Evolutionary conservation across 768 basidiomycete genomes (phyloP).

Genomic region (Kwoniella dendrophila): DNA sequence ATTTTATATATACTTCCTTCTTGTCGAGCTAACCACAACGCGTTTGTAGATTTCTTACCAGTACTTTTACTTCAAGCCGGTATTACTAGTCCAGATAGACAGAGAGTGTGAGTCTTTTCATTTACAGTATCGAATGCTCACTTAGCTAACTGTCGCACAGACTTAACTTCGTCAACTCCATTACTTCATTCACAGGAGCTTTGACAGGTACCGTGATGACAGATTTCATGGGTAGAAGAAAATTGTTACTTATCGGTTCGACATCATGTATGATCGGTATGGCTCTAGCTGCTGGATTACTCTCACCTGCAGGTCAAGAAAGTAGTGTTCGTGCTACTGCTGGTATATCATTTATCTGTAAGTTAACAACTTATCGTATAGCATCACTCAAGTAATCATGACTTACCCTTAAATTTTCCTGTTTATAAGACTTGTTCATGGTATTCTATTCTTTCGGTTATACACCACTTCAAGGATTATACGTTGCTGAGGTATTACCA

Average conservation of each 20-base stretch:
- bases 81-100: constrained; percentile 50
- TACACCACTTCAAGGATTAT: constrained; percentile 65
- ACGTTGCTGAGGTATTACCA: constrained; percentile 62
- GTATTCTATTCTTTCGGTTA: constrained; percentile 63
- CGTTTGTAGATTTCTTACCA: no score
- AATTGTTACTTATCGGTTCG: constrained; percentile 59
- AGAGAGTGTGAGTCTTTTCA: constrained; percentile 48
- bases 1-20: constrained; percentile 48
- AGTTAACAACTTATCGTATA: constrained; percentile 18
- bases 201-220: constrained; percentile 58
- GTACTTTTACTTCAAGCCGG: constrained; percentile 53
- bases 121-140: background rate
- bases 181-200: constrained; percentile 60
- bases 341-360: constrained; percentile 61
- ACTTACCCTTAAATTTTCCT: constrained; percentile 10
- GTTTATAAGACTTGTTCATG: constrained; percentile 27
- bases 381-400: background rate
- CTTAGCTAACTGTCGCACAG: background rate
- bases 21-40: no score
- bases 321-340: constrained; percentile 59
- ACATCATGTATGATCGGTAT: constrained; percentile 58
- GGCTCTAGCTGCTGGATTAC: constrained; percentile 61
- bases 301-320: constrained; percentile 56
- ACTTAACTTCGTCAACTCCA: constrained; percentile 63
- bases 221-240: constrained; percentile 62